Evolutionary conservation across 345 rosid genomes (phyloP).

Genomic region (Eucalyptus marginata): DNA sequence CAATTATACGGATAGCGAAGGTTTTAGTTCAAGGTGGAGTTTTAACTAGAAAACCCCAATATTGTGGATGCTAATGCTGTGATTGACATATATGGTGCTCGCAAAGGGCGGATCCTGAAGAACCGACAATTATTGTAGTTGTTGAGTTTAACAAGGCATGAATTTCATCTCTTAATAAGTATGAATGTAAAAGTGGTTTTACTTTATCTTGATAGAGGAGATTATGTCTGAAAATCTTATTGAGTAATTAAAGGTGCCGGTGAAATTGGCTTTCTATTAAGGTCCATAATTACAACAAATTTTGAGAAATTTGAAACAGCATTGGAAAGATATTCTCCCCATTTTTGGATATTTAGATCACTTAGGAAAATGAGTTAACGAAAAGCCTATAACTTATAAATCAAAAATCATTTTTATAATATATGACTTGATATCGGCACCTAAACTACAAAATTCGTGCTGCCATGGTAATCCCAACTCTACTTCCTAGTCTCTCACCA

Average conservation of each 20-base stretch:
- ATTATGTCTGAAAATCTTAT: background rate
- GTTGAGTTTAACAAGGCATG: background rate
- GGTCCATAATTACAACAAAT: background rate
- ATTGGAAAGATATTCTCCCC: too few relatives aligned
- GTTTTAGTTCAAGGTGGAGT: background rate
- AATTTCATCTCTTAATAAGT: background rate
- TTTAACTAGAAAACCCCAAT: background rate
- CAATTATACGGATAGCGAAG: background rate
- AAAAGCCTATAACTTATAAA: background rate
- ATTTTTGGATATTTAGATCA: background rate
- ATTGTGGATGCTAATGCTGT: background rate
- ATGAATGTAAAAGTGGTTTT: background rate
- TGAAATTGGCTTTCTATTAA: background rate
- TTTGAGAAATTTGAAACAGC: too few relatives aligned
- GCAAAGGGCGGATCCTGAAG: background rate
- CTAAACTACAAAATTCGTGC: too few relatives aligned
- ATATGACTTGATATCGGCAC: background rate
- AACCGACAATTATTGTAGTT: accelerated
- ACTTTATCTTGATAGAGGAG: background rate
- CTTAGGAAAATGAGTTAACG: background rate
- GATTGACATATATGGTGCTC: background rate
- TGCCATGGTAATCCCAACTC: background rate
- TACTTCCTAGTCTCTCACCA: background rate
- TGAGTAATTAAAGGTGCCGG: background rate
- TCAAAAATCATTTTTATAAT: too few relatives aligned